Evolutionary conservation across 331 rosid genomes (phyloP), one percentile per base, ranked within the genome.

Genomic region (Cydonia oblonga): DNA sequence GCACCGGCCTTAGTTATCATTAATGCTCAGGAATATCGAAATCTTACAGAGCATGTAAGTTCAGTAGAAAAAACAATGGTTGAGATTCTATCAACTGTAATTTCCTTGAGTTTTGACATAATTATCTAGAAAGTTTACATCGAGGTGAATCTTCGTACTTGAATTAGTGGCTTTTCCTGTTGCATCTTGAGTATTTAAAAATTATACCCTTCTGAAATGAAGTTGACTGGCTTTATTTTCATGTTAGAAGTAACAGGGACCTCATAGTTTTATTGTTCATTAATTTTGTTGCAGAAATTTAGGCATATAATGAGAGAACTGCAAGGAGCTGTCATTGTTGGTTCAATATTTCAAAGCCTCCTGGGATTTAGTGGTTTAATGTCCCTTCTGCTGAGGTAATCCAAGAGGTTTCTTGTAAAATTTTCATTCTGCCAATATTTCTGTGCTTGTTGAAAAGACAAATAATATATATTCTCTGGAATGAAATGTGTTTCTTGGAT

Each of bases 221-320:
- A 64, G 54, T 42, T 61, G 12, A 19, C 25, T 25, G 54, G 13
- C 42, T 15, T 61, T 30, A 4, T 65, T 58, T 62, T 75, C 60
- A 69, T 74, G 69, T 67, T 35, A 53, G 19, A 64, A 22, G 40
- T 73, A 15, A 67, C 56, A 51, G 15, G 40, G 20, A 57, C 19
- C 66, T 70, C 49, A 70, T 35, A 19, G 33, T 60, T 73, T 46
- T 19, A 53, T 5, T 53, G 66, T 44, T 40, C n/a, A 60, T 30
- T 32, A 52, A 19, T 70, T 77, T n/a, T 30, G 76, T 56, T 72
- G 79, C 86, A 93, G 98, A 93, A 89, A 83, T 93, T 93, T 82
- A 84, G 91, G 80, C 92, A 86, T 79, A 93, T 93, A 85, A 93
- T 93, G 98, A 89, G 90, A 78, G 98, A 93, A 85, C 90, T 93